Base-by-base conservation (phyloP, 2,329 filamentous ascomycete species). In the Xylaria digitata region DNA sequence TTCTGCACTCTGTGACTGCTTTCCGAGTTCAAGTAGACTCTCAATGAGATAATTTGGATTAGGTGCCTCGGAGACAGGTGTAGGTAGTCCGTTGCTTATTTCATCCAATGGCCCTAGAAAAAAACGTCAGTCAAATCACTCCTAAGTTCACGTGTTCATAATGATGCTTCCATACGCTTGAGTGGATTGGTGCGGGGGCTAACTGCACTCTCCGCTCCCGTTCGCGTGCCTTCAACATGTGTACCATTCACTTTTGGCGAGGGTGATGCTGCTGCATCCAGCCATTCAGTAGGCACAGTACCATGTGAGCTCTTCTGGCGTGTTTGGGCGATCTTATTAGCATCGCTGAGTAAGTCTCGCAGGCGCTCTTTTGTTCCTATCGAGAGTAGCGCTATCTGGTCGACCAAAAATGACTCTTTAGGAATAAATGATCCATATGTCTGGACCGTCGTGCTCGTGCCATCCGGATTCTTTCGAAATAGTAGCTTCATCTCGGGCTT, bases 291-390 rank as follows among this genome's bases (percentile, higher is more conserved):
- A 2, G 93, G 92, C 6, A 97, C 84, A 37, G 90, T 82, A 1
- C 94, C 95, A 77, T 97, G 91, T 1, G 94, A 92, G 21, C 91
- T 92, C 67, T 86, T 89, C 75, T 92, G 91, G 61, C 95, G 88
- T 66, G 88, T 91, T 66, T 85, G 85, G 2, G 93, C 87, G 52
- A 97, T 80, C 9, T 85, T 85, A 61, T 89, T 87, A 11, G 93
- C 89, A 73, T 97, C 94, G 75, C 94, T 91, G 3, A 97, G 76
- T 34, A 97, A 80, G 13, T 89, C 87, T 60, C 92, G 86, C 43
- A 97, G 73, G 32, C 93, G 87, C 72, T 96, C 91, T 76, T 95
- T 93, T 9, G 93, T 90, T 19, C 92, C 92, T 63, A 97, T 86
- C 6, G 93, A 96, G 65, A 97, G 78, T 17, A 97, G 83, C 30